Conservation (phyloP, 805 yeast species). For the Candida sithepensis region DNA sequence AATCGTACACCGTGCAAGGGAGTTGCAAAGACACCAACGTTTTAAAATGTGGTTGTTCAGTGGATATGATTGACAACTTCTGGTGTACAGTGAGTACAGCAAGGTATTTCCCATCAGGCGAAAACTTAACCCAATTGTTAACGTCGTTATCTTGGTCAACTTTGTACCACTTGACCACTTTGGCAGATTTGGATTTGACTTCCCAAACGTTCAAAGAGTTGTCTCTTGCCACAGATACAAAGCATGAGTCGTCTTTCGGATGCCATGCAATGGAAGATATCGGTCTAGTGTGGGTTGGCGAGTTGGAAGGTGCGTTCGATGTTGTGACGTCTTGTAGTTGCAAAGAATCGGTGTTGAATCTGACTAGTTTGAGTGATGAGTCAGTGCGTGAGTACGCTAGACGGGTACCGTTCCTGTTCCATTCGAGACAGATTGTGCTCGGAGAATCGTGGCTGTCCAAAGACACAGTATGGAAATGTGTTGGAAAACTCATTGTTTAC, state of each 20-base stretch:
- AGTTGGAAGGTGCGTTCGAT: background rate
- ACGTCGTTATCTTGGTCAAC: conserved; percentile 5
- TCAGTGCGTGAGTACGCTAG: conserved; percentile 43
- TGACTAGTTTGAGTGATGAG: conserved; percentile 39
- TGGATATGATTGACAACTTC: conserved; percentile 28
- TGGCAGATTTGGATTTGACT: conserved; percentile 27
- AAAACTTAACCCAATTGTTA: conserved; percentile 29
- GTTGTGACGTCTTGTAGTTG: background rate
- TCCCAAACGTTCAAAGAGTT: conserved; percentile 41
- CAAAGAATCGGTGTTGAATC: conserved; percentile 14
- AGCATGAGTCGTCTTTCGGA: conserved; percentile 37
- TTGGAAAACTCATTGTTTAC: background rate
- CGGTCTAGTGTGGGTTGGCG: conserved; percentile 35
- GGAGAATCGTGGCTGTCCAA: conserved; percentile 12
- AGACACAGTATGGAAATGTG: conserved; percentile 12
- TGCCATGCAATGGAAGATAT: conserved; percentile 44
- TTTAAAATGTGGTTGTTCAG: conserved; percentile 24
- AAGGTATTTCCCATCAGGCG: conserved; percentile 38
- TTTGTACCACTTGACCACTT: conserved; percentile 11
- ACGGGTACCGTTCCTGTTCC: conserved; percentile 41
- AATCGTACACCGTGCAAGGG: conserved; percentile 32
- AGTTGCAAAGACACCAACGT: conserved; percentile 22
- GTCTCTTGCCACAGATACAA: conserved; percentile 46
- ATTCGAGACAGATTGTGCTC: conserved; percentile 35
- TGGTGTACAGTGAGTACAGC: conserved; percentile 36